A percentile compares a stretch with the other conserved stretches of the same genome.
Evolutionary conservation across 139 green algal species (phyloP).

Genomic region (Chara braunii): DNA sequence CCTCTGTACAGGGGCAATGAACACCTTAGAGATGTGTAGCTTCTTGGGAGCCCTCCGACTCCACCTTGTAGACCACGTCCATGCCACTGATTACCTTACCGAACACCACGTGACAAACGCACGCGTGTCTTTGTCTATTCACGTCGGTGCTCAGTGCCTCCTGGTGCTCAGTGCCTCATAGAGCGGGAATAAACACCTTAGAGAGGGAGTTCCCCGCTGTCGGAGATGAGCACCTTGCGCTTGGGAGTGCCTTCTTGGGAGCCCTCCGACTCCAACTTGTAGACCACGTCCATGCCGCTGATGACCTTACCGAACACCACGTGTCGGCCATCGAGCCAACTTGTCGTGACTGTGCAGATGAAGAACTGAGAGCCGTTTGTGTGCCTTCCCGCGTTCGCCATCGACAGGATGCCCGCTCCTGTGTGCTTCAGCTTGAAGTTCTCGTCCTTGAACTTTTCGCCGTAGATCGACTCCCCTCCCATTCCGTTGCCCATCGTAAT

Average conservation of each 20-base stretch:
- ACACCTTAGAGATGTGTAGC: too few relatives aligned
- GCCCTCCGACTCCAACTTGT: constrained; percentile 79
- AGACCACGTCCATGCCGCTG: constrained; percentile 88
- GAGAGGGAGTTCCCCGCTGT: constrained; percentile 37
- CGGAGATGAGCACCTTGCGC: constrained; percentile 13
- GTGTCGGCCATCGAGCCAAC: constrained; percentile 64
- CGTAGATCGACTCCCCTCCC: constrained; percentile 82
- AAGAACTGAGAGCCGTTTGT: constrained; percentile 52
- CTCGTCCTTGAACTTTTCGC: constrained; percentile 52
- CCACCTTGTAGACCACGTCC: constrained; percentile 86
- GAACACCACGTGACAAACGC: constrained; percentile 87
- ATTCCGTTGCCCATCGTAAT: constrained; percentile 66
- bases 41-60: constrained; percentile 64
- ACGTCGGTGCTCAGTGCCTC: too few relatives aligned
- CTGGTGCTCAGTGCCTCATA: too few relatives aligned
- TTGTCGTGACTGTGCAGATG: constrained; percentile 61
- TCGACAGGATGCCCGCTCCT: constrained; percentile 36
- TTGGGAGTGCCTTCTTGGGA: constrained; percentile 20
- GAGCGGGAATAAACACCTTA: too few relatives aligned
- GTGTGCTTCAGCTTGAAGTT: constrained; percentile 81
- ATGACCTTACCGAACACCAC: constrained; percentile 93
- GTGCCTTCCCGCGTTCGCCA: constrained; percentile 47
- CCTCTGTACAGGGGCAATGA: too few relatives aligned
- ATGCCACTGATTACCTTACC: constrained; percentile 88
- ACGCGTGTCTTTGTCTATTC: too few relatives aligned